Evolutionary conservation across 495 filamentous ascomycete species (phyloP), one percentile per base, ranked within the genome.

Genomic region (Penicillium dipodomyicola): DNA sequence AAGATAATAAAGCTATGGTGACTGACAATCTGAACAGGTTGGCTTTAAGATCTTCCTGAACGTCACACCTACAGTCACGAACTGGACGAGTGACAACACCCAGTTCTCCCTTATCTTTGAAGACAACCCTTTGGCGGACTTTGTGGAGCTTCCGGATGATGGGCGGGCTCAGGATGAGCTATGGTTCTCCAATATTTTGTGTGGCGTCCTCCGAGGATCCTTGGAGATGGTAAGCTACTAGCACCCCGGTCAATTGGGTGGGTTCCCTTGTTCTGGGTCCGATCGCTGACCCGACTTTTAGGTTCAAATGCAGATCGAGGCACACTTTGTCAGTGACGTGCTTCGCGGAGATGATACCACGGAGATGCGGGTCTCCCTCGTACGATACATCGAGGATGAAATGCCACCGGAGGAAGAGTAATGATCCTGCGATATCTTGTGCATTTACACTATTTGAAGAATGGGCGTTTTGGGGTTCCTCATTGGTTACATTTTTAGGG

Each of bases 1-100:
- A 5, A 17, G 19, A 47, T 20, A 6, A 22, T 20, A 27, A 35
- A 30, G 11, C 29, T 25, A 1, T 22, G 45, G 30, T 46, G 25
- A 22, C 54, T 52, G 41, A 59, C 46, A n/a, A 15, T 48, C 14
- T 11, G 17, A 56, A 23, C 62, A 97, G 92, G 87, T 97, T 59
- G 94, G 94, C 53, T 98, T 98, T 76, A 97, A 97, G 79, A 95
- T 97, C 56, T 98, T 98, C 72, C 84, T 98, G 53, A 98, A 98
- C 64, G 90, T 97, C 62, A 92, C 92, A n/a, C 94, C 94, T 4
- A 89, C 87, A 5, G 87, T 97, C 62, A 90, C 91, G 47, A 96
- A 96, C 70, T 97, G 94, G 94, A 88, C 91, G 23, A 88, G 82
- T 71, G 94, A 98, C 75, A 92, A 86, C 75, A 96, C 96, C 67